These are phyloP conservation scores for Leccinum ochraceum DNA, from an alignment of 768 basidiomycete genomes.

Conservation along the genomic window DNA sequence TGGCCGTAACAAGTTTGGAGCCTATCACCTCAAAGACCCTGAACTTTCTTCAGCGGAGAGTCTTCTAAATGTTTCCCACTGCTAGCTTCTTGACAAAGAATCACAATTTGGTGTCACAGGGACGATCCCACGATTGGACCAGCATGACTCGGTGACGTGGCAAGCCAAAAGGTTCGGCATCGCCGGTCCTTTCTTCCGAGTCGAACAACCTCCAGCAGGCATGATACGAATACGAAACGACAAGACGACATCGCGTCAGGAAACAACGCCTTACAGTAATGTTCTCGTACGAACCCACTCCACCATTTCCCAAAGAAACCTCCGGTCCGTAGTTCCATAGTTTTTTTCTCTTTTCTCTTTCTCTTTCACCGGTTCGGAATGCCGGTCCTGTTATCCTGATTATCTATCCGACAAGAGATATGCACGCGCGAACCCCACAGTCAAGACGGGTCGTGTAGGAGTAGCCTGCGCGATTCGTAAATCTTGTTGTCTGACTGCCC, in stretches of 20 bases:
- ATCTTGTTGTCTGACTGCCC: not conserved
- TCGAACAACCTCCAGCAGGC: not conserved
- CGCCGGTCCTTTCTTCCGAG: not conserved
- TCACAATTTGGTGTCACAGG: not conserved
- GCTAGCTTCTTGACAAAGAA: not conserved
- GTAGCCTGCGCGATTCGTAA: not conserved
- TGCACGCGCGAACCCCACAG: slow-evolving; percentile 9
- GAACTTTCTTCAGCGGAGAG: not conserved
- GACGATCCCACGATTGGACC: not conserved
- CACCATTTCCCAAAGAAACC: not conserved
- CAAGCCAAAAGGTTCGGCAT: slow-evolving; percentile 3
- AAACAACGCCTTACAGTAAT: not conserved
- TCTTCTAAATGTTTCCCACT: not conserved
- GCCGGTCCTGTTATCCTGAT: slow-evolving; percentile 11
- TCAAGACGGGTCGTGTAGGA: slow-evolving; percentile 1
- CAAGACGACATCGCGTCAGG: not conserved
- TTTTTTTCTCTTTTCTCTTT: not conserved
- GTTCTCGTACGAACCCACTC: not conserved
- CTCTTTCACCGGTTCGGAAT: not conserved
- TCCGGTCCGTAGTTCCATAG: slow-evolving; percentile 5
- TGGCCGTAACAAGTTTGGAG: not conserved
- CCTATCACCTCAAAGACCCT: not conserved
- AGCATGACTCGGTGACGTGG: slow-evolving; percentile 12
- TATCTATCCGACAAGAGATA: not conserved
- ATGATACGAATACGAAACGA: not conserved